These are phyloP conservation scores for Mycocentrospora acerina DNA, from an alignment of 2,329 filamentous ascomycete species.

Conservation along the genomic window DNA sequence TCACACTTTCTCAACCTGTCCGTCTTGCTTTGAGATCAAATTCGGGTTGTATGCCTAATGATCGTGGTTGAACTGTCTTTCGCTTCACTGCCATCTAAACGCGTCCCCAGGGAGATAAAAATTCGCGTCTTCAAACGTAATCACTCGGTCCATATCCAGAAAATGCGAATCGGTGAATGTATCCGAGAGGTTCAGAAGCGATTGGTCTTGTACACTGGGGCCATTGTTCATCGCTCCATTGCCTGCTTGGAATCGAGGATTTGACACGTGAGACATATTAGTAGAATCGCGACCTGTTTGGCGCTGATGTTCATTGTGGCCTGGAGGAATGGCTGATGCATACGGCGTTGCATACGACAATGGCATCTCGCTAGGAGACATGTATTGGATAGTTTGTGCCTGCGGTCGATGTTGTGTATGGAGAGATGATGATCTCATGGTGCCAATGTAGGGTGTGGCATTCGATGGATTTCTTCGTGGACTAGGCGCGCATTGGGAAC, in stretches of 20 bases:
- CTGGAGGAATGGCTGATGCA: neutral
- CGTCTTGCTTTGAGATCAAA: too few relatives aligned
- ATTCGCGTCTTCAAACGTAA: constrained; percentile 39
- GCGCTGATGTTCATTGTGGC: constrained; percentile 1
- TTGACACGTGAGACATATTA: neutral
- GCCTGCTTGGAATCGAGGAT: neutral
- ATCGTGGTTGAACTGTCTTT: too few relatives aligned
- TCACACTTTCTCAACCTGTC: too few relatives aligned
- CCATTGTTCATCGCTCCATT: constrained; percentile 6
- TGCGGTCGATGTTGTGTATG: constrained; percentile 8
- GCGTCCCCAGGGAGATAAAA: constrained; percentile 35
- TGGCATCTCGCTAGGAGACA: constrained; percentile 3
- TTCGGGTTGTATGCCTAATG: too few relatives aligned
- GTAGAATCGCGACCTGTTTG: too few relatives aligned
- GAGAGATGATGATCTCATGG: constrained; percentile 3
- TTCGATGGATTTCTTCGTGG: constrained; percentile 11
- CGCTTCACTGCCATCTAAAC: constrained; percentile 29
- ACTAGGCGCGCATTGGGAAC: constrained; percentile 14
- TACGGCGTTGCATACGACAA: constrained; percentile 3
- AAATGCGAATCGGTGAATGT: constrained; percentile 38
- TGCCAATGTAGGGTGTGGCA: constrained; percentile 1
- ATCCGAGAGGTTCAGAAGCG: constrained; percentile 31
- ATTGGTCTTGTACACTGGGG: constrained; percentile 30
- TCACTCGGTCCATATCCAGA: constrained; percentile 37
- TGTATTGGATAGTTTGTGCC: neutral